Base-by-base conservation (phyloP, 2,329 filamentous ascomycete species). In the Fusarium vanettenii region DNA sequence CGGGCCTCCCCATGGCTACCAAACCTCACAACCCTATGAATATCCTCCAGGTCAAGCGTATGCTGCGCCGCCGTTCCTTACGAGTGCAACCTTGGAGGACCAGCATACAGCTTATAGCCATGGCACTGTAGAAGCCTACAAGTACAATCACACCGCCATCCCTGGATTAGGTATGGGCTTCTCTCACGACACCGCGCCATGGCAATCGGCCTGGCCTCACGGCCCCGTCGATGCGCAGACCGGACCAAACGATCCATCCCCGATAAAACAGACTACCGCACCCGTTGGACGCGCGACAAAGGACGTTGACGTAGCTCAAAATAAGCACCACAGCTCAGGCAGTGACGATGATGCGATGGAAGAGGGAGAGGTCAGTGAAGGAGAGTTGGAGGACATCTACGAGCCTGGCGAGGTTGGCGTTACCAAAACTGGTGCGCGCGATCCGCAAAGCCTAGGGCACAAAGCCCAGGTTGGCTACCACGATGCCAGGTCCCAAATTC, bases 281-380 rank as follows among this genome's bases (percentile, higher is more conserved):
- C 13, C 61, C n/a, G 25, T 35, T 20, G 64, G 56, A 4, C 65
- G 60, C 29, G 6, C 20, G 3, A 29, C 14, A 20, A 43, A 29
- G n/a, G 48, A 61, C 29, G 45, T 8, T 57, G 43, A 48, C 5
- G 39, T 29, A 16, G 55, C 64, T 29, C 61, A 69, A n/a, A 56
- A 64, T 20, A 69, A 41, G 29, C 68, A 65, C 29, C 64, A 62
- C 33, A 37, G 33, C 8, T 52, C 39, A 8, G 31, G n/a, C 6
- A 61, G 37, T 11, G 70, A 72, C 33, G 73, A 74, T 8, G 77
- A 78, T 41, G 75, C 64, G 3, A 75, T 78, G 56, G 94, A 97
- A 78, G 94, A 97, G 78, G 94, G 93, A 18, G 94, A 97, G 81
- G 81, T 97, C 33, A 93, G 91, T 72, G 94, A 96, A 76, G 89